phyloP scores from a whole-genome alignment of 2,329 filamentous ascomycete genomes.

The Fusarium aywerte region DNA sequence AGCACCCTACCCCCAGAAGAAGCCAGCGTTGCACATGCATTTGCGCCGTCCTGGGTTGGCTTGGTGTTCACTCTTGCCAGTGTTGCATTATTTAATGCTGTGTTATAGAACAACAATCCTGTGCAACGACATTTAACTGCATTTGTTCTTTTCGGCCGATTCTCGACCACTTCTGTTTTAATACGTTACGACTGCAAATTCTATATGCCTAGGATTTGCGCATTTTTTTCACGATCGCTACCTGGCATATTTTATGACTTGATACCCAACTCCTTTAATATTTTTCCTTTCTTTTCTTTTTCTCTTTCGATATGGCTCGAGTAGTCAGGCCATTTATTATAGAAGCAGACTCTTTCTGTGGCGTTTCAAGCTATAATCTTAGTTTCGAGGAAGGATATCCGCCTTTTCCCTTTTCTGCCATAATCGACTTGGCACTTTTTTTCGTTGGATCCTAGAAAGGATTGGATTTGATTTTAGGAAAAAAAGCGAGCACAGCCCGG shows the following conservation, averaged over 20 bases:
- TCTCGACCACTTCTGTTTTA: constrained; percentile 24
- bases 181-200: constrained; percentile 31
- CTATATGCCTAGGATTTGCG: constrained; percentile 11
- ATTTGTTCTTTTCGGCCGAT: neutral
- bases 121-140: neutral
- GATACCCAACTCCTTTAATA: constrained; percentile 39
- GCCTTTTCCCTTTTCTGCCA: constrained; percentile 9
- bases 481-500: constrained; percentile 40
- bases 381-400: constrained; percentile 1
- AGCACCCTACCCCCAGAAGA: constrained; percentile 58
- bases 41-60: constrained; percentile 34
- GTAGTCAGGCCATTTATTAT: neutral
- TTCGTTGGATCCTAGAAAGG: constrained; percentile 16
- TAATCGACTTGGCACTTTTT: constrained; percentile 9
- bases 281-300: constrained; percentile 12
- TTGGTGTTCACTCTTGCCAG: constrained; percentile 29
- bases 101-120: constrained; percentile 31
- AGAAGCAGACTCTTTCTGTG: constrained; percentile 15
- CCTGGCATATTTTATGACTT: constrained; percentile 41
- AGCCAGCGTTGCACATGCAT: constrained; percentile 23
- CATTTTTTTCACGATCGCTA: constrained; percentile 33
- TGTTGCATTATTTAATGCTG: constrained; percentile 26
- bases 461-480: constrained; percentile 18
- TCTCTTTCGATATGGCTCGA: neutral
- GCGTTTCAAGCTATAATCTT: constrained; percentile 29